Evolutionary conservation across 208 protist species (phyloP), one percentile per base, ranked within the genome.

Genomic region (Herpetomonas samuelpessoai): DNA sequence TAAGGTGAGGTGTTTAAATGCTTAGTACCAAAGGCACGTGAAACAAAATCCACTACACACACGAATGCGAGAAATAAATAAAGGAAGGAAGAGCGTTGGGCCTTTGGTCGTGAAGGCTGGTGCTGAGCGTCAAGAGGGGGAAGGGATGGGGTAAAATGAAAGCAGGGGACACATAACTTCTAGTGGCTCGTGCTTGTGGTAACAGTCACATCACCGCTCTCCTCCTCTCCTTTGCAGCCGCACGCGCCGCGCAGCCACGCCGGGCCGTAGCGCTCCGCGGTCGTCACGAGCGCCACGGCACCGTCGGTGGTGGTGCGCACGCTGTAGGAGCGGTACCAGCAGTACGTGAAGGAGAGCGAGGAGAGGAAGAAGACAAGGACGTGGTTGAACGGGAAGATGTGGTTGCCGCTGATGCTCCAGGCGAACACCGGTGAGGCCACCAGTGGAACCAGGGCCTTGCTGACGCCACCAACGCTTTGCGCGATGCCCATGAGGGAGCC

Each of bases 401-500:
- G 63, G 35, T 69, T 12, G 27, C 73, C 67, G 10, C 57, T 59
- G 24, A 88, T 78, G 21, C 75, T 80, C 72, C 74, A 86, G 16
- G 77, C 78, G 65, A 80, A 88, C 0, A 86, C 0, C 3, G 80
- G 72, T 1, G 80, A 59, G 10, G 69, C 49, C 0, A 81, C 21
- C 2, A 81, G 49, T 2, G 79, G 84, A 38, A 70, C 46, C 22
- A 81, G 57, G 35, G 61, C 70, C 18, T 78, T 76, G 39, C 76
- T 71, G 7, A 71, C 55, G 2, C 75, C 62, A 24, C 75, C 78
- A 61, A 67, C 76, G 2, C 79, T 85, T 38, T 86, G 78, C 16
- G 66, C 78, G 66, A 88, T 91, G 38, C 80, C 78, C 70, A 83
- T 83, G 35, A 86, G 72, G 4, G 75, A 55, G 0, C 80, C 80